A percentile compares a stretch with the other conserved stretches of the same genome.
These are phyloP conservation scores for Akanthomyces muscarius DNA, from an alignment of 2,329 filamentous ascomycete genomes.

Conservation along the genomic window DNA sequence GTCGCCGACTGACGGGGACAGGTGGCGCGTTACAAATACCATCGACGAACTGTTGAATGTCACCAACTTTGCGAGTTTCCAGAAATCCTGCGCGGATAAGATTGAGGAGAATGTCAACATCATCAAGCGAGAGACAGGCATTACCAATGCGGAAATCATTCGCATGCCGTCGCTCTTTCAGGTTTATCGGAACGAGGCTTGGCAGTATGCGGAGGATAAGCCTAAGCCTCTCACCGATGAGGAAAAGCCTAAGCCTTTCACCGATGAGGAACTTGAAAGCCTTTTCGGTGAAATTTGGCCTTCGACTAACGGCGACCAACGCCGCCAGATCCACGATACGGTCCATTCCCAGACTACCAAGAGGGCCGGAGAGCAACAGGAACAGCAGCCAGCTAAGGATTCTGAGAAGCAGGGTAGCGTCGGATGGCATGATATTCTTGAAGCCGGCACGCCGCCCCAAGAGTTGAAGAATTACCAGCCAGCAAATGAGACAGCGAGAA, in stretches of 20 bases:
- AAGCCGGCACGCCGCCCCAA: not conserved
- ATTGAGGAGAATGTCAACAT: not conserved
- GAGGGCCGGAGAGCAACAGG: too few relatives aligned
- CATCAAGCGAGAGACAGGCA: not conserved
- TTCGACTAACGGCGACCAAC: too few relatives aligned
- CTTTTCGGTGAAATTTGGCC: too few relatives aligned
- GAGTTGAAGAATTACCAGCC: not conserved
- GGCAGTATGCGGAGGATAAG: not conserved
- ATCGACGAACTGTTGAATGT: conserved; percentile 20
- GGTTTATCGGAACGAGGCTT: not conserved
- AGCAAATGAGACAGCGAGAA: too few relatives aligned
- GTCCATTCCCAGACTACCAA: too few relatives aligned
- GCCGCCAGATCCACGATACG: too few relatives aligned
- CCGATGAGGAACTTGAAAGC: too few relatives aligned
- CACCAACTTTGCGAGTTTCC: not conserved
- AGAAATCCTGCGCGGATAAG: not conserved
- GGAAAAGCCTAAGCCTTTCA: too few relatives aligned
- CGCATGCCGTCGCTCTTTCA: not conserved
- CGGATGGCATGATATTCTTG: not conserved
- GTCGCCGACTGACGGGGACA: not conserved
- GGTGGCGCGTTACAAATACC: conserved; percentile 14
- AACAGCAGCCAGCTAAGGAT: not conserved
- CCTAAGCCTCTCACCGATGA: too few relatives aligned
- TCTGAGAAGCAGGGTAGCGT: not conserved
- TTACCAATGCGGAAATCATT: not conserved